Base-by-base conservation (phyloP, 2,329 filamentous ascomycete species). In the Neopestalotiopsis sp. region DNA sequence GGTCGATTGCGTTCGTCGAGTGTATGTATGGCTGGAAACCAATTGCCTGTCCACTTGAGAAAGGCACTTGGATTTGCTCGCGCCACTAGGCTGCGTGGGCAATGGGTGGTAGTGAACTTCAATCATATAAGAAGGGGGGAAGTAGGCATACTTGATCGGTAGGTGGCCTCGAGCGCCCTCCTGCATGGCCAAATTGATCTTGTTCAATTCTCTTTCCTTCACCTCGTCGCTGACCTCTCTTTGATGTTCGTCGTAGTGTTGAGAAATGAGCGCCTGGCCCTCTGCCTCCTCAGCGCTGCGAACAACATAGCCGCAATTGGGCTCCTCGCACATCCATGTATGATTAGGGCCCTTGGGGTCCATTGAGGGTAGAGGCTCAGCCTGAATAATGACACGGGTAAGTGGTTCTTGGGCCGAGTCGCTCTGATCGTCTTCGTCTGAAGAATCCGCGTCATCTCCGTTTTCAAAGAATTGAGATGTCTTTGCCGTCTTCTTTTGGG, bases 241-340 rank as follows among this genome's bases (percentile, higher is more conserved):
- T 56, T 89, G 87, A 74, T 94, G 91, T 66, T 87, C 82, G 53
- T 83, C 83, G 71, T 90, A 86, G 75, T 94, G 92, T 62, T 86
- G 82, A 20, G 82, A 83, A 61, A 94, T 91, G 10, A 88, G 79
- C 4, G 83, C 80, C 69, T 88, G 85, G 30, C 87, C 88, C 0
- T 85, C 82, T 3, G 85, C 79, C 57, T 87, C 83, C 59, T 89
- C 86, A n/a, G 88, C 89, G 2, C 85, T 86, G 70, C 90, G 90
- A 12, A 93, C 88, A 56, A 90, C 84, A 73, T 90, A 90, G 49
- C 81, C 81, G 74, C 92, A 94, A 30, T 86, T 89, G 12, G 89
- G 87, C 70, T 91, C 85, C 4, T 86, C 86, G 74, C 92, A 94
- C 1, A 81, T 82, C 91, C 91, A 94, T 0, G 89, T 89, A 66